phyloP scores from a whole-genome alignment of 75 land plant species.

The Ceratopteris richardii region DNA sequence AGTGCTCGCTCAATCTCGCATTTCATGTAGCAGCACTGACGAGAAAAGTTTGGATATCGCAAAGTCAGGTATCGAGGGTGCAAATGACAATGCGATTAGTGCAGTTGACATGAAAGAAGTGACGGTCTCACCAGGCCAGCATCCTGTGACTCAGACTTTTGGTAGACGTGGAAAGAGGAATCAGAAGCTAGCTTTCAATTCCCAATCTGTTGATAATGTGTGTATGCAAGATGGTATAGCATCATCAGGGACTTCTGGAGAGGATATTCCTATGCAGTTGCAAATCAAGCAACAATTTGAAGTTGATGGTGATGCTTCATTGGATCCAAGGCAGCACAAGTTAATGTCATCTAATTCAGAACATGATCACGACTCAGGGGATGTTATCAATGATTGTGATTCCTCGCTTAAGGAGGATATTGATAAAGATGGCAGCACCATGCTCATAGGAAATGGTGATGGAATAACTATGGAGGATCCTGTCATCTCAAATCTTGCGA shows the following conservation, averaged over 20 bases:
- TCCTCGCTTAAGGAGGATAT: background rate
- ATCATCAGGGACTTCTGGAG: background rate
- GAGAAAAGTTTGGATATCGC: too few species aligned
- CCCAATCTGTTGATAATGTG: background rate
- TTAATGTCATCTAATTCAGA: too few species aligned
- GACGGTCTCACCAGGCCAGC: too few species aligned
- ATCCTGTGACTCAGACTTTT: background rate
- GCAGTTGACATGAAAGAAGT: too few species aligned
- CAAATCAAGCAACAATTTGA: too few species aligned
- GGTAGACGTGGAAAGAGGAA: background rate
- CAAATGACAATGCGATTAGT: too few species aligned
- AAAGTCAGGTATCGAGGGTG: too few species aligned
- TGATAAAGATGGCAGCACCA: background rate
- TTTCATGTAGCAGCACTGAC: too few species aligned
- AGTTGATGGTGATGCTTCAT: background rate
- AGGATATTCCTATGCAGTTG: background rate
- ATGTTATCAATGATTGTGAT: background rate
- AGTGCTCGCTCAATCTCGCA: background rate
- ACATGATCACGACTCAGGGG: too few species aligned
- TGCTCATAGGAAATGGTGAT: background rate
- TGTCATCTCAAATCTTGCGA: slow-evolving; percentile 27
- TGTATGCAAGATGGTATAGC: background rate
- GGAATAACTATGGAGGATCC: slow-evolving; percentile 11
- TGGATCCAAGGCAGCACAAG: background rate
- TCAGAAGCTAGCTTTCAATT: background rate